These are phyloP conservation scores for Candida glaebosa DNA, from an alignment of 805 yeast species.

Conservation along the genomic window DNA sequence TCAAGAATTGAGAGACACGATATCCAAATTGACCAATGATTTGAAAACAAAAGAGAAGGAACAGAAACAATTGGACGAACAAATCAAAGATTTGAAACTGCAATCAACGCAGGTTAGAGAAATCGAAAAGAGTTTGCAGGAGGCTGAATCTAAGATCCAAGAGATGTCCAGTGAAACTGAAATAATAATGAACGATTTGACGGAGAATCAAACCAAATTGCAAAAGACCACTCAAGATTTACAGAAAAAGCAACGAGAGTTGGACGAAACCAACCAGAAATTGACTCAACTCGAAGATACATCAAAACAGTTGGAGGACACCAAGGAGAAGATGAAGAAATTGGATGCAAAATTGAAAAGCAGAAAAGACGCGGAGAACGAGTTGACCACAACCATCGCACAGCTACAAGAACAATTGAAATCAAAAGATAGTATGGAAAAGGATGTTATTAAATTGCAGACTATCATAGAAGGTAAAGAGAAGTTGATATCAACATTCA, in stretches of 20 bases:
- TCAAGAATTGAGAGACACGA: too few relatives aligned
- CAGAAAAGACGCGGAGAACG: background rate
- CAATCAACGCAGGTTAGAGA: background rate
- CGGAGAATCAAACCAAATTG: background rate
- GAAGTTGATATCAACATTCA: too few relatives aligned
- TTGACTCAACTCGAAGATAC: background rate
- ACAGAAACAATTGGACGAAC: background rate
- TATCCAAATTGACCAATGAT: too few relatives aligned
- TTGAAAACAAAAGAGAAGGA: too few relatives aligned
- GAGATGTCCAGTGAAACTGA: constrained; percentile 1
- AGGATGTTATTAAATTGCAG: too few relatives aligned
- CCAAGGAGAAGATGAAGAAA: background rate
- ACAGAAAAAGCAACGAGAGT: background rate
- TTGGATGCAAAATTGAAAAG: background rate
- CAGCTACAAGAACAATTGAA: too few relatives aligned
- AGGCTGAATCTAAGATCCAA: background rate
- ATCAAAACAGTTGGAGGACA: constrained; percentile 1
- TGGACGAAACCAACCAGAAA: background rate
- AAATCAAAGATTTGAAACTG: background rate
- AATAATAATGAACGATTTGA: constrained; percentile 1
- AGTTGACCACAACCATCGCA: background rate
- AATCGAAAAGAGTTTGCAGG: background rate
- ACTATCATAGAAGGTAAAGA: too few relatives aligned
- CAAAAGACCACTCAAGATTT: background rate
- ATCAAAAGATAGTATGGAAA: too few relatives aligned